Base-by-base conservation (phyloP, 139 green algal species). In the Penium margaritaceum region DNA sequence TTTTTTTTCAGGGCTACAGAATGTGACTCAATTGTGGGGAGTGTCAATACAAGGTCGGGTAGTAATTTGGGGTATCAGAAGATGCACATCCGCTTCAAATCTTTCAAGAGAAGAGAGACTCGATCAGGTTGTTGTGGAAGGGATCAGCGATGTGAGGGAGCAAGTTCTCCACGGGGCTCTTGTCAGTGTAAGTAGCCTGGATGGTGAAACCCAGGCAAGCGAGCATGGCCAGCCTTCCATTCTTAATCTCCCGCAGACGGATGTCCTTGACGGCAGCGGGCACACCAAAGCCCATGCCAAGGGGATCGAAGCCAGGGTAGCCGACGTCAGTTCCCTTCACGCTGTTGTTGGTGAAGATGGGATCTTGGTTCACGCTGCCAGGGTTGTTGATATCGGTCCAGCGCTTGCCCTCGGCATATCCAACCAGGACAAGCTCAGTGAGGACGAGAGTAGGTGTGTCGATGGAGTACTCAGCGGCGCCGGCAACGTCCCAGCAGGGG, bases 161-260 rank as follows among this genome's bases (percentile, higher is more conserved):
- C 34, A 83, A 43, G 70, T 79, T 79, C 24, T 75, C 70, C 32
- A 83, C 27, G 62, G 77, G 77, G 33, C 57, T 15, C 21, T 19
- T 33, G 24, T 63, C 71, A 9, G 69, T 79, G 69, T 63, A 72
- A 15, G 74, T 36, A 58, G 70, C 58, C 70, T 77, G 70, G 62
- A 77, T 67, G 5, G 5, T 75, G 5, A 37, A 12, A 15, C 70
- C 70, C 9, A 75, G 5, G 5, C 75, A 12, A 19, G 70, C 70
- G n/a, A 92, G 87, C 87, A 91, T 90, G 74, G 86, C 86, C 37
- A 90, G 83, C 57, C 86, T 76, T 63, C 86, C 86, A 70, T 90
- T 90, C 84, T 88, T 89, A 70, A 90, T 84, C 79, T 90, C 86
- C 86, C n/a, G n/a, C n/a, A n/a, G n/a, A n/a, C n/a, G n/a, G n/a